phyloP scores from a whole-genome alignment of 768 basidiomycete species.

The Vararia minispora region DNA sequence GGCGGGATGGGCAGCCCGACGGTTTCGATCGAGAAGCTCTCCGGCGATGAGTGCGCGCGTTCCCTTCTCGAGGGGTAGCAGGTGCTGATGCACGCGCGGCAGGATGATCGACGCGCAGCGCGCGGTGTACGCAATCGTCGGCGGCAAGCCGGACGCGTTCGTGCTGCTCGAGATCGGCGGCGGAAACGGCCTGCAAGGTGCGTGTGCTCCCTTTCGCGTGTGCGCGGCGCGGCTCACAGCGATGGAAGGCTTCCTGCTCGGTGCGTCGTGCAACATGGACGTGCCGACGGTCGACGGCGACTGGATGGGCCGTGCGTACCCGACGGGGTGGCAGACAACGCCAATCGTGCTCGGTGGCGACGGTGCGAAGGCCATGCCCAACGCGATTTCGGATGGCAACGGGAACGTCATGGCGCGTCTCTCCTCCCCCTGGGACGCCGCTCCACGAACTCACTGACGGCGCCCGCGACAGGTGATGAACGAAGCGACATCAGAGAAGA shows the following conservation, averaged over 20 bases:
- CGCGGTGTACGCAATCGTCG: slow-evolving; percentile 14
- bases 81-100: background rate
- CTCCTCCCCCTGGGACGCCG: too few species aligned
- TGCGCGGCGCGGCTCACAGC: too few species aligned
- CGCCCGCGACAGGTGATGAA: too few species aligned
- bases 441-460: too few species aligned
- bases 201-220: slow-evolving; percentile 7
- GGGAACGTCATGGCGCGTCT: slow-evolving; percentile 30
- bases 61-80: background rate
- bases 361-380: slow-evolving; percentile 20
- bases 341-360: background rate
- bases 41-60: slow-evolving; percentile 25
- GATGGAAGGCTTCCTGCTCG: background rate
- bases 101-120: slow-evolving; percentile 2
- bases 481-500: slow-evolving; percentile 23
- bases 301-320: slow-evolving; percentile 27
- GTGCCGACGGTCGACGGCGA: slow-evolving; percentile 25
- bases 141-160: slow-evolving; percentile 20
- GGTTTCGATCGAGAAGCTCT: slow-evolving; percentile 25
- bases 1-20: slow-evolving; percentile 29
- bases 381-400: slow-evolving; percentile 26
- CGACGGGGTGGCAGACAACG: slow-evolving; percentile 1
- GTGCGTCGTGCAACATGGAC: background rate
- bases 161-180: slow-evolving; percentile 31
- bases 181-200: slow-evolving; percentile 33